Conservation (phyloP, 1,284 basidiomycete species). For the Retiboletus flavoniger region DNA sequence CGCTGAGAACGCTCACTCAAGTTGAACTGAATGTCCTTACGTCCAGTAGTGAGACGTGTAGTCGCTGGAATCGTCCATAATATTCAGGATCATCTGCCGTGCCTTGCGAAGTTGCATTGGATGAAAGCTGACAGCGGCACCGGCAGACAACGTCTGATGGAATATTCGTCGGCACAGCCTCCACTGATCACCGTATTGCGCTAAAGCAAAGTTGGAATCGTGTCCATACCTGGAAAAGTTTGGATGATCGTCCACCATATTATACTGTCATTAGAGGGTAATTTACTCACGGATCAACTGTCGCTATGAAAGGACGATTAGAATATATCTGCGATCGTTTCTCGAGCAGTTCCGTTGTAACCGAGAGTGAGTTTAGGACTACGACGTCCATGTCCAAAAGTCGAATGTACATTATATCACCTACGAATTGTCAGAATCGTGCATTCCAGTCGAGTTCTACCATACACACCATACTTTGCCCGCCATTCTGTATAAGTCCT, state of each 20-base stretch:
- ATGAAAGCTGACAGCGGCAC: conserved; percentile 1
- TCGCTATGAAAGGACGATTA: conserved; percentile 20
- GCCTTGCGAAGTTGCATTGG: conserved; percentile 21
- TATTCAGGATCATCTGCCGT: conserved; percentile 13
- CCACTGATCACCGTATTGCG: conserved; percentile 18
- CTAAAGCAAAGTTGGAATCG: conserved; percentile 11
- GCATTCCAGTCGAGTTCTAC: background rate
- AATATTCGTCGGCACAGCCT: conserved; percentile 19
- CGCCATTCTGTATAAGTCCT: conserved; percentile 21
- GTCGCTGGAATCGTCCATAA: conserved; percentile 13
- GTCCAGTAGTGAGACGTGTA: conserved; percentile 13
- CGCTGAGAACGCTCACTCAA: background rate
- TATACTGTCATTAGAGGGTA: background rate
- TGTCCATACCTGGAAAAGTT: conserved; percentile 17
- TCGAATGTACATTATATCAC: conserved; percentile 23
- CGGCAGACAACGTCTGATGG: conserved; percentile 12
- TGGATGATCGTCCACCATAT: background rate
- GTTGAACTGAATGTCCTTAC: conserved; percentile 1
- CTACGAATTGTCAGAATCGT: conserved; percentile 8
- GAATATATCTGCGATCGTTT: conserved; percentile 26
- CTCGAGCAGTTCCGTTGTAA: conserved; percentile 19
- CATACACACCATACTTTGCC: conserved; percentile 18
- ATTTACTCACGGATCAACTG: conserved; percentile 17
- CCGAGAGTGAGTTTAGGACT: conserved; percentile 18
- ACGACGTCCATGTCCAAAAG: conserved; percentile 23